Evolutionary conservation across 2,329 filamentous ascomycete species (phyloP).

Genomic region (Neospermospora avenae): DNA sequence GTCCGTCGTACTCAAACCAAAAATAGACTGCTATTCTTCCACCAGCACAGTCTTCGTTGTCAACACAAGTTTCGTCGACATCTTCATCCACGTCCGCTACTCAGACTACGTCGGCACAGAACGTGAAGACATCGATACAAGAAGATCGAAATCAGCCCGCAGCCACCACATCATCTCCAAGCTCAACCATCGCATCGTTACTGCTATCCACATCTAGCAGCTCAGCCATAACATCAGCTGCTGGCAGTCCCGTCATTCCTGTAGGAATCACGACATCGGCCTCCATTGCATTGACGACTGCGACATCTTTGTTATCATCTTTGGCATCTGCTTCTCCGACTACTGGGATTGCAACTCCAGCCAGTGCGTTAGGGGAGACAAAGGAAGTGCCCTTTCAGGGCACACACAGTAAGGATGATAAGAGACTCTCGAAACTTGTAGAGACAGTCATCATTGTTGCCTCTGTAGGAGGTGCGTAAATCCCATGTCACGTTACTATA

Average conservation of each 20-base stretch:
- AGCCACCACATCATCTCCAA: background rate
- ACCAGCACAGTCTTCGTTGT: background rate
- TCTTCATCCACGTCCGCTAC: background rate
- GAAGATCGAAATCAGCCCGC: background rate
- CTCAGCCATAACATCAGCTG: background rate
- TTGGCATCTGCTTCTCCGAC: background rate
- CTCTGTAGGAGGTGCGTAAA: background rate
- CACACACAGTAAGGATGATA: background rate
- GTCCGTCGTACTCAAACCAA: background rate
- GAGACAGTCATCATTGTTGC: constrained; percentile 2
- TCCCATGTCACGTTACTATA: background rate
- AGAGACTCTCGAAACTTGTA: background rate
- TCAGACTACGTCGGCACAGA: background rate
- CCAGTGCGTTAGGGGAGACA: background rate
- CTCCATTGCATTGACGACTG: background rate
- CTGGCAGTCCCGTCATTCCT: background rate
- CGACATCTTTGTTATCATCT: background rate
- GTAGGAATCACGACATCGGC: background rate
- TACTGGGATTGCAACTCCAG: background rate
- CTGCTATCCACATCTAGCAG: background rate
- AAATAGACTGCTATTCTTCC: background rate
- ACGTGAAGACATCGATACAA: background rate
- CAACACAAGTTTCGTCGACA: background rate
- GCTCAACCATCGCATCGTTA: background rate
- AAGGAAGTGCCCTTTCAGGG: background rate